phyloP scores from a whole-genome alignment of 1,284 basidiomycete species.

The Neonothopanus nambi region DNA sequence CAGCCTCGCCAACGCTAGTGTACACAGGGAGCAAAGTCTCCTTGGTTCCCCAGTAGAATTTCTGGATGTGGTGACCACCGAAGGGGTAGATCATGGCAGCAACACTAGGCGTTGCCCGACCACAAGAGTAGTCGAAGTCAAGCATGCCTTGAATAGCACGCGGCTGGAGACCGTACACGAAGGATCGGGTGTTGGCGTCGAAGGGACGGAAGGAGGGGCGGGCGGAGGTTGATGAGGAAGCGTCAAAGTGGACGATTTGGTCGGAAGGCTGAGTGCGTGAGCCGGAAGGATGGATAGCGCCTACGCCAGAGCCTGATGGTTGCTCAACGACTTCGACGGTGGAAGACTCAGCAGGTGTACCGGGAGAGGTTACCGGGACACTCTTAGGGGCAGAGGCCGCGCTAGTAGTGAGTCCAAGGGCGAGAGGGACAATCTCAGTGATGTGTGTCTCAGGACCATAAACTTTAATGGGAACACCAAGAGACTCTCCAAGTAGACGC shows the following conservation, averaged over 20 bases:
- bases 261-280: slow-evolving; percentile 84
- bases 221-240: slow-evolving; percentile 33
- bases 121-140: slow-evolving; percentile 99
- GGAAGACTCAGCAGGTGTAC: slow-evolving; percentile 27
- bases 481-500: slow-evolving; percentile 95
- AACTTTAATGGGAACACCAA: slow-evolving; percentile 96
- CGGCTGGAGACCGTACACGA: slow-evolving; percentile 98
- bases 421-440: slow-evolving; percentile 97
- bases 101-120: slow-evolving; percentile 89
- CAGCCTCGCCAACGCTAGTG: slow-evolving; percentile 90
- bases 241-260: slow-evolving; percentile 87
- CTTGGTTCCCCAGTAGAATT: slow-evolving; percentile 99
- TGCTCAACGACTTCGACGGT: slow-evolving; percentile 36
- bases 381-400: slow-evolving; percentile 35
- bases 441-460: slow-evolving; percentile 99
- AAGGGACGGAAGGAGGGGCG: slow-evolving; percentile 89
- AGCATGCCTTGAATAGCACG: slow-evolving; percentile 99
- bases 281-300: slow-evolving; percentile 79
- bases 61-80: slow-evolving; percentile 99
- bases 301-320: slow-evolving; percentile 51
- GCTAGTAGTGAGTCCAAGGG: slow-evolving; percentile 77
- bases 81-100: slow-evolving; percentile 99
- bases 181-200: slow-evolving; percentile 89
- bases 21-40: slow-evolving; percentile 98
- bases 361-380: slow-evolving; percentile 28